Percentiles rank a stretch among this genome's conserved stretches.
Evolutionary conservation across 2,329 filamentous ascomycete species (phyloP).

Genomic region (Pezicula rhizophila): DNA sequence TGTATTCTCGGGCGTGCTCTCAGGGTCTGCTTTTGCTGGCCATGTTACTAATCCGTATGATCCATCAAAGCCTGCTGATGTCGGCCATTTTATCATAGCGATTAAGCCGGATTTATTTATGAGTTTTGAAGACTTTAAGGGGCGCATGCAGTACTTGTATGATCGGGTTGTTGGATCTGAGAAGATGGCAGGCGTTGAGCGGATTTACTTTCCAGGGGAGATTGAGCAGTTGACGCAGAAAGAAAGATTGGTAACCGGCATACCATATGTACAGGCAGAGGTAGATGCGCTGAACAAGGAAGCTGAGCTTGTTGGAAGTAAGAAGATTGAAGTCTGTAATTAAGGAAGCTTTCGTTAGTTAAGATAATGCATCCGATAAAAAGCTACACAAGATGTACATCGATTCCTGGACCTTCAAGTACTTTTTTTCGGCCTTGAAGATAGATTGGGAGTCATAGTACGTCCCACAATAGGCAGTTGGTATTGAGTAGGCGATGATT

Average conservation of each 20-base stretch:
- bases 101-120: slow-evolving; percentile 74
- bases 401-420: no score
- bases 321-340: slow-evolving; percentile 8
- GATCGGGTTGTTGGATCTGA: slow-evolving; percentile 46
- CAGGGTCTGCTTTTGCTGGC: slow-evolving; percentile 72
- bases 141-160: slow-evolving; percentile 51
- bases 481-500: no score
- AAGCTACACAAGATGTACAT: no score
- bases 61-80: slow-evolving; percentile 59
- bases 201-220: slow-evolving; percentile 58
- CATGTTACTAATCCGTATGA: slow-evolving; percentile 74
- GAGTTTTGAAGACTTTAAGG: slow-evolving; percentile 61
- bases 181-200: slow-evolving; percentile 48
- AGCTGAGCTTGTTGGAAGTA: slow-evolving; percentile 36
- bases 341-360: no score
- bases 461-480: no score
- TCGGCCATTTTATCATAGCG: slow-evolving; percentile 68
- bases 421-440: no score
- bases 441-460: no score
- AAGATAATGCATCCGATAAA: no score
- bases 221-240: slow-evolving; percentile 50
- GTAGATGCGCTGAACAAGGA: slow-evolving; percentile 50
- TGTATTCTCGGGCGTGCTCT: slow-evolving; percentile 74
- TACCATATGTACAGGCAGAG: slow-evolving; percentile 52
- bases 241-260: slow-evolving; percentile 47